Evolutionary conservation across 1,139 yeast genomes (phyloP).

Genomic region (Lodderomyces theae): DNA sequence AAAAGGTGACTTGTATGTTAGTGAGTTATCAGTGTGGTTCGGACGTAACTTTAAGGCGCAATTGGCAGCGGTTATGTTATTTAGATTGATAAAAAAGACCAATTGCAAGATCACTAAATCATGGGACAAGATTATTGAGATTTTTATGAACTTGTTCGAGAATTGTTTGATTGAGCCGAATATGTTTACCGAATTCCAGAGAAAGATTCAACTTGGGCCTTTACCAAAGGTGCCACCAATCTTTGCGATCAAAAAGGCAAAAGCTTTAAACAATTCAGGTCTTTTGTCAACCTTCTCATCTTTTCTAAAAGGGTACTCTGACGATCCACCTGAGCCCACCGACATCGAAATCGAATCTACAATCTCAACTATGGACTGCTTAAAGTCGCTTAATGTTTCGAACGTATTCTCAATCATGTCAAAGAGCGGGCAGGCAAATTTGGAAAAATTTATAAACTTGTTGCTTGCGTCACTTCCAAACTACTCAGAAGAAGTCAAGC

Average conservation of each 20-base stretch:
- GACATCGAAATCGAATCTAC: constrained; percentile 90
- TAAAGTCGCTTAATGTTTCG: constrained; percentile 61
- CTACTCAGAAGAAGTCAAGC: constrained; percentile 34
- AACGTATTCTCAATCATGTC: constrained; percentile 47
- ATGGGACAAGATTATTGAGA: constrained; percentile 62
- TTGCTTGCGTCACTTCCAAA: constrained; percentile 32
- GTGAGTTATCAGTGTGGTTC: constrained; percentile 77
- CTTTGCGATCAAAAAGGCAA: constrained; percentile 58
- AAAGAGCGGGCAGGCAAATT: constrained; percentile 26
- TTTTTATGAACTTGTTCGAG: constrained; percentile 65
- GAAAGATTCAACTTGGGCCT: constrained; percentile 45
- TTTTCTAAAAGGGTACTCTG: constrained; percentile 81
- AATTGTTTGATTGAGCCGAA: constrained; percentile 72
- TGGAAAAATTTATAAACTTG: constrained; percentile 20
- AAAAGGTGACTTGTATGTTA: constrained; percentile 63
- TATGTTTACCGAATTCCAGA: constrained; percentile 62
- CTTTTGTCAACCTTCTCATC: constrained; percentile 87
- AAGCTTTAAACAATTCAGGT: constrained; percentile 66
- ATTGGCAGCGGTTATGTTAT: constrained; percentile 78
- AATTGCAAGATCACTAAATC: constrained; percentile 46
- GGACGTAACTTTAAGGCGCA: constrained; percentile 94
- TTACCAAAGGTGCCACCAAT: constrained; percentile 66
- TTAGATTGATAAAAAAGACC: constrained; percentile 68
- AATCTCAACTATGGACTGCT: constrained; percentile 76
- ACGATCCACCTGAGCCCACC: constrained; percentile 86